Evolutionary conservation across 768 basidiomycete species (phyloP).

Genomic region (Kwoniella botswanensis): DNA sequence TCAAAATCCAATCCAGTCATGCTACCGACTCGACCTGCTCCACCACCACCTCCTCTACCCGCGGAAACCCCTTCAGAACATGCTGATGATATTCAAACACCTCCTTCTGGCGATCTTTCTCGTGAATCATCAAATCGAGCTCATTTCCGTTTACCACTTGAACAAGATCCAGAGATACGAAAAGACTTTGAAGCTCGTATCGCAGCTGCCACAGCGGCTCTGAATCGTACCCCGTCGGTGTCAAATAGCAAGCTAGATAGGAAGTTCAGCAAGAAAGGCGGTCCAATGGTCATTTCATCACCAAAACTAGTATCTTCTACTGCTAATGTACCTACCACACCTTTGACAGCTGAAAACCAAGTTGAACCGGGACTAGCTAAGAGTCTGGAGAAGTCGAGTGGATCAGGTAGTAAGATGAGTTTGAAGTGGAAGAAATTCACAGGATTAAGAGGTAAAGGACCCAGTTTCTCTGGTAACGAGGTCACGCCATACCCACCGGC

Average conservation of each 20-base stretch:
- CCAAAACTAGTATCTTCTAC: constrained; percentile 49
- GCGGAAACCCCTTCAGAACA: constrained; percentile 22
- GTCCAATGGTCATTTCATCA: constrained; percentile 43
- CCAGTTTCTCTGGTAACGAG: constrained; percentile 17
- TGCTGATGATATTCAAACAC: constrained; percentile 29
- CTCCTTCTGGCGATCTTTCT: constrained; percentile 11
- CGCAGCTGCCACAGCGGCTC: constrained; percentile 47
- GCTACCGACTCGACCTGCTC: constrained; percentile 13
- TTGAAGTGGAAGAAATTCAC: constrained; percentile 45
- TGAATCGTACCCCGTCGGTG: constrained; percentile 44
- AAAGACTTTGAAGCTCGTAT: constrained; percentile 50
- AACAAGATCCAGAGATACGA: constrained; percentile 36
- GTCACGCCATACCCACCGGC: constrained; percentile 13
- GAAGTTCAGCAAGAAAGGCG: constrained; percentile 38
- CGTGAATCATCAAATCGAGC: constrained; percentile 12
- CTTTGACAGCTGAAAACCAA: constrained; percentile 22
- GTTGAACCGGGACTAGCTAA: constrained; percentile 15
- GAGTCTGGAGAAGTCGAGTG: constrained; percentile 41
- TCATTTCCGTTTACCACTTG: constrained; percentile 18
- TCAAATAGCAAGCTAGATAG: constrained; percentile 32
- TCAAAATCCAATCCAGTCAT: constrained; percentile 9
- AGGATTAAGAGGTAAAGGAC: constrained; percentile 33
- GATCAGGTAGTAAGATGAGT: constrained; percentile 42
- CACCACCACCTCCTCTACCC: constrained; percentile 4
- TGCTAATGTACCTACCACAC: constrained; percentile 29